These are phyloP conservation scores for Capsicum pubescens DNA, from an alignment of 257 asterid genomes.

Conservation along the genomic window DNA sequence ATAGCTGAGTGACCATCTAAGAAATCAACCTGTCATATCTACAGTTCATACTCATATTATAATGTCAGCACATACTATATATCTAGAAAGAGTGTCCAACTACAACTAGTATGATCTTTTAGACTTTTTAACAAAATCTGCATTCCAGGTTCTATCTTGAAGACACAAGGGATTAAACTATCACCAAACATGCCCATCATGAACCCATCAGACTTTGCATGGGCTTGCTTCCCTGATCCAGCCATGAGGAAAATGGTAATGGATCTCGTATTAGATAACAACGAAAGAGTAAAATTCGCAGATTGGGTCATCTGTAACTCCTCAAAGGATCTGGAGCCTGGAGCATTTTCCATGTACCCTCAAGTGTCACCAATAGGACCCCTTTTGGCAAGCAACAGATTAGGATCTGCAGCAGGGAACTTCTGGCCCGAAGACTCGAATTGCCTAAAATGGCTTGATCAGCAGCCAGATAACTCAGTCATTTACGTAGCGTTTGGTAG, in stretches of 20 bases:
- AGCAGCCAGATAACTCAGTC: constrained; percentile 48
- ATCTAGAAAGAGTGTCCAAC: too few species aligned
- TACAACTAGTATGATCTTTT: neutral
- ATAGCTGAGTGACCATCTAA: too few species aligned
- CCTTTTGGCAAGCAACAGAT: constrained; percentile 51
- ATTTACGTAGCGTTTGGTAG: constrained; percentile 68
- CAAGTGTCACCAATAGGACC: constrained; percentile 53
- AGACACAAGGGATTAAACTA: constrained; percentile 45
- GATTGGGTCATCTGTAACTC: constrained; percentile 61
- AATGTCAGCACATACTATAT: too few species aligned
- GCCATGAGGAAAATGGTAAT: constrained; percentile 42
- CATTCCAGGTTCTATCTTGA: constrained; percentile 46
- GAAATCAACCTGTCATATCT: too few species aligned
- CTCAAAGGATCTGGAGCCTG: constrained; percentile 50
- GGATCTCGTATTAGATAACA: constrained; percentile 12
- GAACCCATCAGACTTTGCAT: constrained; percentile 40
- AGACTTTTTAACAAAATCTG: neutral
- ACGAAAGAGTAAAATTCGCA: constrained; percentile 31
- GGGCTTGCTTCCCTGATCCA: constrained; percentile 48
- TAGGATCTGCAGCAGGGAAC: constrained; percentile 49
- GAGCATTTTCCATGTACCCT: constrained; percentile 41
- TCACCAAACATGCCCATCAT: constrained; percentile 56
- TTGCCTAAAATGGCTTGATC: constrained; percentile 60
- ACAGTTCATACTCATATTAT: too few species aligned
- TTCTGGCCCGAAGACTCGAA: constrained; percentile 58